These are phyloP conservation scores for Ophiocordyceps sinensis DNA, from an alignment of 2,329 filamentous ascomycete genomes.

Conservation along the genomic window DNA sequence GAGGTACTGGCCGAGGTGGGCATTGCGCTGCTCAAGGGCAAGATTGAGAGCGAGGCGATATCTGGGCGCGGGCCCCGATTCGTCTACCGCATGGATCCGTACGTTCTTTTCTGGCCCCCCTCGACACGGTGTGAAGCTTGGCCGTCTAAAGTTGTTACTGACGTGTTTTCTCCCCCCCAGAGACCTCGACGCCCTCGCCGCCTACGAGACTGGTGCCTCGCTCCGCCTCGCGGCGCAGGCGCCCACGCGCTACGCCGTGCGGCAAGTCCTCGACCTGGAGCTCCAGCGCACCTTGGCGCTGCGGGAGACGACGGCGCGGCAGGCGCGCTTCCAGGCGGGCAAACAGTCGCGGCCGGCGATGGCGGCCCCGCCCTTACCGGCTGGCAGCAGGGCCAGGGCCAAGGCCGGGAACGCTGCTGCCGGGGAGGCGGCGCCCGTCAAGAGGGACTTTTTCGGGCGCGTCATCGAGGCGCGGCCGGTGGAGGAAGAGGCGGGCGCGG, in stretches of 20 bases:
- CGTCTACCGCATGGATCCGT: constrained; percentile 93
- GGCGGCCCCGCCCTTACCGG: background rate
- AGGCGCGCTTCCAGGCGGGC: constrained; percentile 48
- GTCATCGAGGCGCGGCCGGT: constrained; percentile 34
- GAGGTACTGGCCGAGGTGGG: constrained; percentile 72
- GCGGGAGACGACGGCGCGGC: constrained; percentile 50
- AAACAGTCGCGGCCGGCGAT: background rate
- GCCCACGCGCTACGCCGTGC: constrained; percentile 79
- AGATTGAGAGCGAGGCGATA: constrained; percentile 55
- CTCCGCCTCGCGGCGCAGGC: constrained; percentile 42
- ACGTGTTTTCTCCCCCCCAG: constrained; percentile 19
- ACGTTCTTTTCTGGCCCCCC: constrained; percentile 24
- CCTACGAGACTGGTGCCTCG: constrained; percentile 54
- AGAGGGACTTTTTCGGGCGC: constrained; percentile 77
- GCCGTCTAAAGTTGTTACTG: background rate
- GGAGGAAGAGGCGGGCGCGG: constrained; percentile 22
- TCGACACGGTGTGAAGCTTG: background rate
- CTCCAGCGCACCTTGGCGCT: constrained; percentile 57
- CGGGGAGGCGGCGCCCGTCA: constrained; percentile 24
- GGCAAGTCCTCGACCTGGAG: constrained; percentile 87
- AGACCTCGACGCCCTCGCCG: constrained; percentile 62
- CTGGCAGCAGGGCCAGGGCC: background rate
- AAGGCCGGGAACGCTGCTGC: constrained; percentile 19
- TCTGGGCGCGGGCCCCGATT: constrained; percentile 50
- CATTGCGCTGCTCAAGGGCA: constrained; percentile 65